phyloP scores from a whole-genome alignment of 2,329 filamentous ascomycete species.

The Pestalotiopsis sp. region DNA sequence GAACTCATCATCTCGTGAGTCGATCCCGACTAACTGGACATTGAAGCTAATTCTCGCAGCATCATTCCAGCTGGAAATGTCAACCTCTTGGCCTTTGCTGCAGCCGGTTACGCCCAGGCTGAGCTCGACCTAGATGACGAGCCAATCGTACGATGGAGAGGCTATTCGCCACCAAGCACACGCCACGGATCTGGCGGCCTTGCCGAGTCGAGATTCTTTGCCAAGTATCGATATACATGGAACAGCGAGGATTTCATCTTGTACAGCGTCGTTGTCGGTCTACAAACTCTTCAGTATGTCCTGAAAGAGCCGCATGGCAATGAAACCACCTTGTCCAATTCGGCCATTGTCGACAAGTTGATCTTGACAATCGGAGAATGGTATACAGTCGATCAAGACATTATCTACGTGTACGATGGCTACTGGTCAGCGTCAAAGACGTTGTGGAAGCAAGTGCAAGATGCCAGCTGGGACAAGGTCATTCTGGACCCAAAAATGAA shows the following conservation, averaged over 20 bases:
- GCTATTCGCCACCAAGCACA: neutral
- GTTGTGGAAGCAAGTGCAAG: constrained; percentile 56
- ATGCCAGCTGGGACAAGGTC: constrained; percentile 62
- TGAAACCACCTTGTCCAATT: constrained; percentile 13
- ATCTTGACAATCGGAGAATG: constrained; percentile 5
- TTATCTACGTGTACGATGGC: constrained; percentile 65
- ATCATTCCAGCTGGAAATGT: constrained; percentile 3
- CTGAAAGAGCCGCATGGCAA: constrained; percentile 50
- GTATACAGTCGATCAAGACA: neutral
- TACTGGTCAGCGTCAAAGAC: constrained; percentile 61
- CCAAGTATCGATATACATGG: constrained; percentile 42
- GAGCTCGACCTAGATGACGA: neutral
- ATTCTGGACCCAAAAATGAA: constrained; percentile 69
- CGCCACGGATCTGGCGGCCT: constrained; percentile 31
- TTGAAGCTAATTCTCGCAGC: neutral
- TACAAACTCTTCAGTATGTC: constrained; percentile 2
- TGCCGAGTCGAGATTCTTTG: constrained; percentile 30
- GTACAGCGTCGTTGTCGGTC: constrained; percentile 35
- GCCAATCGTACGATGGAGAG: neutral
- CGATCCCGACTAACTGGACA: neutral
- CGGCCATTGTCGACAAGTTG: neutral
- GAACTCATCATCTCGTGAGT: constrained; percentile 6
- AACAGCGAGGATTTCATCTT: constrained; percentile 37
- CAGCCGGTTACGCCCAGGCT: constrained; percentile 6
- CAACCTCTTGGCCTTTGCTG: constrained; percentile 9